Base-by-base conservation (phyloP, 345 rosid genomes). In the Hirschfeldia incana region DNA sequence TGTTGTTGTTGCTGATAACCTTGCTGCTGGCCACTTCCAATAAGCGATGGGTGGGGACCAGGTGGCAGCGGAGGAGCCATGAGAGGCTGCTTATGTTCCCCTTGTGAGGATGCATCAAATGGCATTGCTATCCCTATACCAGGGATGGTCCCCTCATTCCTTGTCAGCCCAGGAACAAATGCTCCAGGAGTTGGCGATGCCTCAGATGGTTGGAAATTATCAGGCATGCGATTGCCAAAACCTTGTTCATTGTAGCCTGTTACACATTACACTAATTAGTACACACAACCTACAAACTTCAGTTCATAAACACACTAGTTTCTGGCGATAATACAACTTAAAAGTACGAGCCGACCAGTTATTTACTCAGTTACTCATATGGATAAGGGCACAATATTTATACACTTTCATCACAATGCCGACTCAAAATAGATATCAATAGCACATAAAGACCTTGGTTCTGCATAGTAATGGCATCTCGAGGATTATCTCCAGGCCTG, bases 41-140 rank as follows among this genome's bases (percentile, higher is more conserved):
- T 89, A 78, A 93, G 93, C 15, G 99, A 95, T 51, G 98, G 99
- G 84, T 93, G 99, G 58, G 99, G 99, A 72, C 97, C 98, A 60
- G 94, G 97, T 74, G 99, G 98, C 10, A 95, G 89, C 72, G 99
- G 99, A 72, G 98, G 99, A 42, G 93, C 67, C 97, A 94, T 70
- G 84, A 83, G 88, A 73, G 86, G 77, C 76, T 88, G 98, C 77
- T 85, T 90, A 85, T 88, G 96, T 44, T 91, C 99, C 75, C 98
- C 99, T 75, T 89, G 98, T 77, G 85, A 81, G 60, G 93, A 84
- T 68, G 75, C 79, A 85, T 93, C 97, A 76, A 90, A 88, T 34
- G 86, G 85, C 85, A 89, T 82, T 59, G 98, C 94, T 75, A 86
- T 88, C 80, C 98, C 99, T 15, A 95, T 78, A 67, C 99, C 99